These are phyloP conservation scores for Aureobasidium sp. DNA, from an alignment of 2,329 filamentous ascomycete genomes.

Conservation along the genomic window DNA sequence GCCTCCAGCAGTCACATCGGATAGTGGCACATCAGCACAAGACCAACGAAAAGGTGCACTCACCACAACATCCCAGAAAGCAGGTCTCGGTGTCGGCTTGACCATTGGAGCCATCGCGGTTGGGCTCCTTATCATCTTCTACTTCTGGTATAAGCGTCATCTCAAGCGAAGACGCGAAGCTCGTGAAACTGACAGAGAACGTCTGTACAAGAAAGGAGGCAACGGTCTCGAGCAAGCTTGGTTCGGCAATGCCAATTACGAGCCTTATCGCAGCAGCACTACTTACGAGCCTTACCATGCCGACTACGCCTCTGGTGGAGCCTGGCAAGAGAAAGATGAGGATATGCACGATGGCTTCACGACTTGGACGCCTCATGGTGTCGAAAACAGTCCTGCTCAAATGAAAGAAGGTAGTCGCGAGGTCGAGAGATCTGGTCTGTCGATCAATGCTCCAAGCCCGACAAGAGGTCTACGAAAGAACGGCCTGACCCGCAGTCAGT, in stretches of 20 bases:
- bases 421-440: constrained; percentile 38
- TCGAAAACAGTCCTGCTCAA: not conserved
- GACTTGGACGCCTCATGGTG: not conserved
- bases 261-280: not conserved
- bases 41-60: constrained; percentile 29
- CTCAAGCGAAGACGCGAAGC: constrained; percentile 30
- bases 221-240: constrained; percentile 6
- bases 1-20: constrained; percentile 12
- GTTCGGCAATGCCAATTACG: constrained; percentile 1
- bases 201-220: constrained; percentile 6
- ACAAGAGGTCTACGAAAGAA: constrained; percentile 38
- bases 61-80: constrained; percentile 37
- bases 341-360: constrained; percentile 10
- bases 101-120: constrained; percentile 36
- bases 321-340: constrained; percentile 13
- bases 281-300: not conserved
- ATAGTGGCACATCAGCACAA: constrained; percentile 12
- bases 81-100: constrained; percentile 37
- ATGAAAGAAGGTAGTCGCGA: constrained; percentile 18
- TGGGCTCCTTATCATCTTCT: constrained; percentile 33
- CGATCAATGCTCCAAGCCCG: constrained; percentile 40
- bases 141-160: constrained; percentile 39
- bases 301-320: constrained; percentile 5
- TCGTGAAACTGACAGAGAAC: constrained; percentile 12
- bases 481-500: constrained; percentile 26